These are phyloP conservation scores for Aspergillus quadrilineatus DNA, from an alignment of 2,329 filamentous ascomycete species.

Conservation along the genomic window DNA sequence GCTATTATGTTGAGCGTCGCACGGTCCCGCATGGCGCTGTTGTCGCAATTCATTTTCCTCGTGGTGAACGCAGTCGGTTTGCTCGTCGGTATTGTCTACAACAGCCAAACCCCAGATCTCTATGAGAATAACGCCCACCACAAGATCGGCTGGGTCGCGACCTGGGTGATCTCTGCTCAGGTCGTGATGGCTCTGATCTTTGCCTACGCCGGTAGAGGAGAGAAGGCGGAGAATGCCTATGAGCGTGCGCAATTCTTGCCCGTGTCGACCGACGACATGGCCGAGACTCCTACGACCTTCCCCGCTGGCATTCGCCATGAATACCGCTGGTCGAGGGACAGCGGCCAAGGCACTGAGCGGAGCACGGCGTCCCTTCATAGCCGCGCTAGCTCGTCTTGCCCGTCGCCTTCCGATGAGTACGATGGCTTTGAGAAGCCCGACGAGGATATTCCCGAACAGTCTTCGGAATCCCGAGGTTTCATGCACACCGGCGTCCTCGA, in stretches of 20 bases:
- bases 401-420: constrained; percentile 49
- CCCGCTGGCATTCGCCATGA: constrained; percentile 35
- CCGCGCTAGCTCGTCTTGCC: constrained; percentile 60
- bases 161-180: constrained; percentile 69
- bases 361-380: constrained; percentile 67
- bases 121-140: constrained; percentile 25
- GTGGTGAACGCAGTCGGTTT: constrained; percentile 22
- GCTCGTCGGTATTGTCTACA: constrained; percentile 23
- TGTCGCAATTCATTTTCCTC: constrained; percentile 41
- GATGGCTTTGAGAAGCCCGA: constrained; percentile 51
- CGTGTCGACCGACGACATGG: constrained; percentile 57
- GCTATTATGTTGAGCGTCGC: constrained; percentile 84
- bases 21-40: constrained; percentile 70
- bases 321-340: constrained; percentile 67
- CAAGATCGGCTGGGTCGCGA: constrained; percentile 65
- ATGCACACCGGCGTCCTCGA: constrained; percentile 49
- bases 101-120: constrained; percentile 23
- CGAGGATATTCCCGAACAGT: constrained; percentile 45
- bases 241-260: constrained; percentile 64
- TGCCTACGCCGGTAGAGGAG: constrained; percentile 54
- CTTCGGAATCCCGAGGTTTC: constrained; percentile 36
- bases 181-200: constrained; percentile 66
- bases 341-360: constrained; percentile 71
- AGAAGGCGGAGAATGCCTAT: constrained; percentile 34
- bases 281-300: constrained; percentile 51